These are phyloP conservation scores for Chimonanthus salicifolius DNA, from an alignment of 164 flowering plant genomes.

Conservation along the genomic window DNA sequence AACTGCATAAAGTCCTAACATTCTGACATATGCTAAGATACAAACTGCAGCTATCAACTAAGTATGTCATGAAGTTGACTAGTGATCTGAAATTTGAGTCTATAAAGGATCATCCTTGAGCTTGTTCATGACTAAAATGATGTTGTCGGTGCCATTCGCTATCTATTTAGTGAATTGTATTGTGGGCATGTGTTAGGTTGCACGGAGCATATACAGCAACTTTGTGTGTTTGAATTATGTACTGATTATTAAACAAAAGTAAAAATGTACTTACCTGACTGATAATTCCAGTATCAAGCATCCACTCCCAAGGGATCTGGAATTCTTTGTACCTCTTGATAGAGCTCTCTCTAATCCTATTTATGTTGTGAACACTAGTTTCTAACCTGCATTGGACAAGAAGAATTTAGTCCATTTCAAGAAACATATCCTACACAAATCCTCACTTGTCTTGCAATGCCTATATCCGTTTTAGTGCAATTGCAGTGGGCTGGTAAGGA, in stretches of 20 bases:
- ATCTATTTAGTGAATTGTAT: background rate
- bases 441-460: conserved; percentile 71
- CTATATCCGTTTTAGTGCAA: conserved; percentile 45
- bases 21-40: background rate
- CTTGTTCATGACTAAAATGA: background rate
- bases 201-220: background rate
- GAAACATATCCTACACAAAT: conserved; percentile 8
- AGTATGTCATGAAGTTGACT: background rate
- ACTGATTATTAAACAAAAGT: background rate
- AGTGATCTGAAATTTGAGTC: background rate
- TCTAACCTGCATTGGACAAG: conserved; percentile 48
- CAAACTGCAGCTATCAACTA: background rate
- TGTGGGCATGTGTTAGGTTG: background rate
- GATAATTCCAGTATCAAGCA: conserved; percentile 25
- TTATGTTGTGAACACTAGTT: conserved; percentile 35
- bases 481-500: conserved; percentile 36
- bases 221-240: background rate
- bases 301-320: conserved; percentile 28
- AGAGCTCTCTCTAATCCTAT: conserved; percentile 44
- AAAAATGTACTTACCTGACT: conserved; percentile 44
- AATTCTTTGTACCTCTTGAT: conserved; percentile 43
- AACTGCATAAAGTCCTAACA: too few relatives aligned
- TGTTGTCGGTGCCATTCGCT: background rate
- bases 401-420: background rate
- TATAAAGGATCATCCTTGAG: background rate